These are phyloP conservation scores for Cladosporium sphaerospermum DNA, from an alignment of 2,329 filamentous ascomycete species.

Conservation along the genomic window DNA sequence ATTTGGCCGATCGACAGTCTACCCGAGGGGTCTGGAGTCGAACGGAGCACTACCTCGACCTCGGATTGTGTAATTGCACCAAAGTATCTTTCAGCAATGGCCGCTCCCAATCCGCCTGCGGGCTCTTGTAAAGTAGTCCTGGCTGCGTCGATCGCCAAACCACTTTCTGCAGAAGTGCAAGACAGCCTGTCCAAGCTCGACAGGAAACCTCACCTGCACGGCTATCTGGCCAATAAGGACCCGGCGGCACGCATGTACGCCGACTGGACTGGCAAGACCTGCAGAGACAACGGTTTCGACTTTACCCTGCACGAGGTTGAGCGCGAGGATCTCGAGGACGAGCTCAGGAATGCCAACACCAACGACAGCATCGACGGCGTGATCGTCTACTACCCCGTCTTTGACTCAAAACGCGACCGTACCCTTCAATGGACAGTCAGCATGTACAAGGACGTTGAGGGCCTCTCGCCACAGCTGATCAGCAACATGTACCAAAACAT, in stretches of 20 bases:
- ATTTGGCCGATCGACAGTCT: background rate
- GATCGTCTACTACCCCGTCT: slow-evolving; percentile 98
- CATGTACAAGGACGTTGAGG: slow-evolving; percentile 89
- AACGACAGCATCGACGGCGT: slow-evolving; percentile 76
- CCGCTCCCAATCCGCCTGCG: slow-evolving; percentile 6
- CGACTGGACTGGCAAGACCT: slow-evolving; percentile 95
- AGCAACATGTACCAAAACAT: slow-evolving; percentile 99
- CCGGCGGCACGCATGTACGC: slow-evolving; percentile 89
- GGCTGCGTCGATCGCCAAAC: slow-evolving; percentile 79
- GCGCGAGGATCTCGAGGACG: slow-evolving; percentile 85
- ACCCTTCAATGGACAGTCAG: slow-evolving; percentile 94
- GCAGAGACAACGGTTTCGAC: slow-evolving; percentile 85
- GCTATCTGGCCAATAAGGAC: slow-evolving; percentile 88
- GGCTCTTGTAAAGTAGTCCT: slow-evolving; percentile 82
- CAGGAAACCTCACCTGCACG: slow-evolving; percentile 72
- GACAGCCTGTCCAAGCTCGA: slow-evolving; percentile 67
- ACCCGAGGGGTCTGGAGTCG: background rate
- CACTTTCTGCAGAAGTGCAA: slow-evolving; percentile 69
- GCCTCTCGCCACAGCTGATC: slow-evolving; percentile 85
- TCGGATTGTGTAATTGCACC: background rate
- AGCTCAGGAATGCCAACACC: slow-evolving; percentile 75
- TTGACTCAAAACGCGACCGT: slow-evolving; percentile 81
- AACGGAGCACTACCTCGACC: background rate
- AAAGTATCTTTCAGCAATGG: background rate
- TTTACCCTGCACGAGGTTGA: slow-evolving; percentile 80